A percentile compares a stretch with the other conserved stretches of the same genome.
These are phyloP conservation scores for Cucurbita maxima DNA, from an alignment of 306 rosid species.

Conservation along the genomic window DNA sequence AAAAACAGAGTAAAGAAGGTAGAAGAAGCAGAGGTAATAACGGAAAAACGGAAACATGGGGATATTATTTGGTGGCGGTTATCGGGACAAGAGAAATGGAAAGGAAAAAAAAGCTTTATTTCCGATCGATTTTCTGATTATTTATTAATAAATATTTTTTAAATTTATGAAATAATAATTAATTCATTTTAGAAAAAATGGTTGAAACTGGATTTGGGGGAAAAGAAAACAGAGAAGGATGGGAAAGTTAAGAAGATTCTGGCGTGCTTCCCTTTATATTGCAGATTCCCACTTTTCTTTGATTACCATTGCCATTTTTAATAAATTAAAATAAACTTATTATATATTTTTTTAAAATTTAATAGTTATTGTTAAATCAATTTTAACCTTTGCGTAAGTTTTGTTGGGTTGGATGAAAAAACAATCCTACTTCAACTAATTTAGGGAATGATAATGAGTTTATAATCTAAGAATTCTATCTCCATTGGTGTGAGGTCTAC, in stretches of 20 bases:
- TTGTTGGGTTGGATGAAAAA: too few relatives aligned
- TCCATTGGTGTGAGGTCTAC: too few relatives aligned
- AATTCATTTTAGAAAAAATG: neutral
- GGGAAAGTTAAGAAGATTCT: conserved; percentile 53
- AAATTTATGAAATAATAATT: neutral
- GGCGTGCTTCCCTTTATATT: conserved; percentile 20
- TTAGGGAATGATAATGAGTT: too few relatives aligned
- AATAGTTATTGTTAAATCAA: too few relatives aligned
- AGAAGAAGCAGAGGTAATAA: conserved; percentile 13
- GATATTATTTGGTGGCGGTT: conserved; percentile 17
- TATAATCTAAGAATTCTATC: too few relatives aligned
- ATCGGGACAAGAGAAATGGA: neutral
- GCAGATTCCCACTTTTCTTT: conserved; percentile 28
- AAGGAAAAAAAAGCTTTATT: neutral
- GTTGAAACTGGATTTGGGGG: conserved; percentile 5
- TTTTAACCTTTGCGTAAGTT: too few relatives aligned
- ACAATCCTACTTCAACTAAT: too few relatives aligned
- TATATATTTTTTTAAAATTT: too few relatives aligned
- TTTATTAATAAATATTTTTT: too few relatives aligned
- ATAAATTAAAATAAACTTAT: too few relatives aligned
- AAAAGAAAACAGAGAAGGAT: conserved; percentile 5
- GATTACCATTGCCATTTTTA: too few relatives aligned
- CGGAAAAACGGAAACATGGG: conserved; percentile 32
- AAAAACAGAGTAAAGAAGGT: conserved; percentile 26
- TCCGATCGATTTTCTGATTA: neutral